A percentile compares a stretch with the other conserved stretches of the same genome.
These are phyloP conservation scores for Cyamopsis tetragonoloba DNA, from an alignment of 306 rosid genomes.

Conservation along the genomic window DNA sequence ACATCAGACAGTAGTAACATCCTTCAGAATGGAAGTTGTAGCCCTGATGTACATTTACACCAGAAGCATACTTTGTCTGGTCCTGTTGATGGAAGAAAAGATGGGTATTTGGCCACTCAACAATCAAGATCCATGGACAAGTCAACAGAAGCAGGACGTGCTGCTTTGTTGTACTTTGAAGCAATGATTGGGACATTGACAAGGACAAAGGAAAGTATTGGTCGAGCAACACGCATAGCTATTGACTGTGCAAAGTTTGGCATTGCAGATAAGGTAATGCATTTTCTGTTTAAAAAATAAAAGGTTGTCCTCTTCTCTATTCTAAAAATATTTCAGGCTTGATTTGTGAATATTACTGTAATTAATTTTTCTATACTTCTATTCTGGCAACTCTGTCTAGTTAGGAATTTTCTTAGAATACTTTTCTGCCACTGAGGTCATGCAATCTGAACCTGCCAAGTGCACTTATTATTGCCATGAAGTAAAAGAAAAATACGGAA, in stretches of 20 bases:
- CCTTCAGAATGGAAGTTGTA: conserved; percentile 68
- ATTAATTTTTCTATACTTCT: background rate
- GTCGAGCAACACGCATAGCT: conserved; percentile 90
- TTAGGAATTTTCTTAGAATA: background rate
- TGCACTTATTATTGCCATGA: background rate
- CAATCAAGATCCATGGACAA: conserved; percentile 53
- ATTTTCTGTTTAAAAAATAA: background rate
- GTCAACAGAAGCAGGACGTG: conserved; percentile 57
- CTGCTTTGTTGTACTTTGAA: conserved; percentile 76
- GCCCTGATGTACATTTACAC: conserved; percentile 69
- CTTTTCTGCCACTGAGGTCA: background rate
- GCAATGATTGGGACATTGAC: conserved; percentile 75
- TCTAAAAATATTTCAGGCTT: background rate
- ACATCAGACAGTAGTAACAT: conserved; percentile 68
- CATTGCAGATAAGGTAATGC: conserved; percentile 68
- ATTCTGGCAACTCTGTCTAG: background rate
- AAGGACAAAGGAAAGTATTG: conserved; percentile 95
- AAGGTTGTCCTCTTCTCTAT: background rate
- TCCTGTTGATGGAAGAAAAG: conserved; percentile 45
- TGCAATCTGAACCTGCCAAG: background rate
- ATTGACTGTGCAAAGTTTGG: conserved; percentile 94
- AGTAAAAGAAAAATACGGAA: background rate
- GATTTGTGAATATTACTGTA: background rate
- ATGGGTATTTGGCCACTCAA: conserved; percentile 45
- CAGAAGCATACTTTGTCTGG: conserved; percentile 42